These are phyloP conservation scores for Phaffomyces thermotolerans DNA, from an alignment of 805 yeast species.

Conservation along the genomic window DNA sequence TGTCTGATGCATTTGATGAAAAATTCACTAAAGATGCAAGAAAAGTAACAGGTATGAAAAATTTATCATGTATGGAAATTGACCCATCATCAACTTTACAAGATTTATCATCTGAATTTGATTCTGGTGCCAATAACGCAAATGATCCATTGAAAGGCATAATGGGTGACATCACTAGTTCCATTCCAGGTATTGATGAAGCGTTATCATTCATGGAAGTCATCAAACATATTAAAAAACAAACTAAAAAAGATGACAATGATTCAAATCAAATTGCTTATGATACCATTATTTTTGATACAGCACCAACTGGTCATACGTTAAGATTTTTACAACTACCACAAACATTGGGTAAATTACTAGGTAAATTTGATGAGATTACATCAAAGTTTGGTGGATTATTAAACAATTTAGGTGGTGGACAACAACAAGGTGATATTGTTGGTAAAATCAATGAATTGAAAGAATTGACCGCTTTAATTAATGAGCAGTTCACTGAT, in stretches of 20 bases:
- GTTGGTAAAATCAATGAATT: conserved; percentile 73
- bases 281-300: conserved; percentile 91
- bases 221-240: conserved; percentile 87
- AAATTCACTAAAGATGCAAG: conserved; percentile 97
- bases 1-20: conserved; percentile 97
- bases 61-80: conserved; percentile 95
- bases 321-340: conserved; percentile 92
- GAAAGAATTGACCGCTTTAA: conserved; percentile 75
- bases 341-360: conserved; percentile 78
- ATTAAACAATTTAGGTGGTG: conserved; percentile 71
- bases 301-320: conserved; percentile 99
- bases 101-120: conserved; percentile 59
- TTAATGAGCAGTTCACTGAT: conserved; percentile 89
- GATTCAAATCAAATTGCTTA: conserved; percentile 40
- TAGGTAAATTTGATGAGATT: conserved; percentile 81
- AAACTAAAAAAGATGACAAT: conserved; percentile 29
- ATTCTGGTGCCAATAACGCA: conserved; percentile 27
- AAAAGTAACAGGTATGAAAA: conserved; percentile 79
- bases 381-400: conserved; percentile 87
- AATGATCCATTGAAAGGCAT: conserved; percentile 55
- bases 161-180: conserved; percentile 87
- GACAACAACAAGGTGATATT: conserved; percentile 55
- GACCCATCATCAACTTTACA: conserved; percentile 93
- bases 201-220: conserved; percentile 98
- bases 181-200: conserved; percentile 98